These are phyloP conservation scores for Trichophyton schoenleinii DNA, from an alignment of 2,329 filamentous ascomycete genomes.

Conservation along the genomic window DNA sequence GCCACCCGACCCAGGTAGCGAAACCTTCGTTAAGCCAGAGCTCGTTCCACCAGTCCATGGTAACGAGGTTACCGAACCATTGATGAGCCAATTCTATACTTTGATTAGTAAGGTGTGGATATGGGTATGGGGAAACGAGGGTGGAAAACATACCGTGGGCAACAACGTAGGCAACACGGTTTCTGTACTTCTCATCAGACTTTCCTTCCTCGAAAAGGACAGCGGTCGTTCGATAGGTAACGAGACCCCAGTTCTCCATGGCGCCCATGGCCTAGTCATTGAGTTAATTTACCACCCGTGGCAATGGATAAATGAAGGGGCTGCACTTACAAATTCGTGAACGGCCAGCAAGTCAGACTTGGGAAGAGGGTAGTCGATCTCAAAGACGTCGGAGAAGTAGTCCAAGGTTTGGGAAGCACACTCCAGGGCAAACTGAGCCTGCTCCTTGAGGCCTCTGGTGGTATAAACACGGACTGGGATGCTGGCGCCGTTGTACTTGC, in stretches of 20 bases:
- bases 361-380: conserved; percentile 82
- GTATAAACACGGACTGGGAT: conserved; percentile 94
- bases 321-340: conserved; percentile 66
- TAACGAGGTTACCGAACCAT: conserved; percentile 92
- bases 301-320: not conserved
- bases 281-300: conserved; percentile 17
- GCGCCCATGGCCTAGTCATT: conserved; percentile 44
- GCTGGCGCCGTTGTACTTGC: conserved; percentile 80
- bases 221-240: conserved; percentile 90
- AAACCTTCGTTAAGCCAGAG: conserved; percentile 94
- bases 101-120: not conserved
- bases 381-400: conserved; percentile 89
- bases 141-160: conserved; percentile 50
- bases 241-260: conserved; percentile 94
- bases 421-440: conserved; percentile 77
- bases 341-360: conserved; percentile 86
- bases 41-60: conserved; percentile 95
- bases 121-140: not conserved
- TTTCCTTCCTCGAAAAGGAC: conserved; percentile 91
- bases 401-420: conserved; percentile 90
- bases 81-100: conserved; percentile 70
- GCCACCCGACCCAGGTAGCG: conserved; percentile 96
- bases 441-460: conserved; percentile 82
- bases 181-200: conserved; percentile 82
- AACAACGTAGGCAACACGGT: conserved; percentile 89